A percentile compares a stretch with the other conserved stretches of the same genome.
Conservation (phyloP, 192 early-diverging fungal species). For the Thoreauomyces humboldtii region DNA sequence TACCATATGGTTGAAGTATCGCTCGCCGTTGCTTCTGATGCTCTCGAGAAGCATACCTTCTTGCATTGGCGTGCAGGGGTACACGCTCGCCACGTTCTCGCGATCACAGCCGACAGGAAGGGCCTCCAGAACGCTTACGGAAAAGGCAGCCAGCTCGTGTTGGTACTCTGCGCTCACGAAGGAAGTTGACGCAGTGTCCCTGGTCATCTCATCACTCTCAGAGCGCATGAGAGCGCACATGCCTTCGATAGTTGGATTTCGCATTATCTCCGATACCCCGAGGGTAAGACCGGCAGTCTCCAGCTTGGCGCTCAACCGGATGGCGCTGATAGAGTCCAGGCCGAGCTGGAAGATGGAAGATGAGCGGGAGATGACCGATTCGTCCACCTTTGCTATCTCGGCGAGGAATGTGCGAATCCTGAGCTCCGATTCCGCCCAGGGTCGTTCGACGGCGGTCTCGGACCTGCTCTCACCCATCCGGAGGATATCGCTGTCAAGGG, state of each 20-base stretch:
- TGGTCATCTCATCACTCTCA: not conserved
- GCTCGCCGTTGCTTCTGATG: not conserved
- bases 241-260: conserved; percentile 5
- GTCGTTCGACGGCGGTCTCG: too few species aligned
- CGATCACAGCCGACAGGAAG: not conserved
- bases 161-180: too few species aligned
- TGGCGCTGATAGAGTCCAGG: conserved; percentile 27
- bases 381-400: not conserved
- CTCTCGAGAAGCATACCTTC: conserved; percentile 25
- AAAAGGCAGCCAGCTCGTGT: not conserved
- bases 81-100: not conserved
- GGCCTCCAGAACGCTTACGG: not conserved
- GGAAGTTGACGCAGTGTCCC: too few species aligned
- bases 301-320: conserved; percentile 2
- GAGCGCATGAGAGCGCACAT: not conserved
- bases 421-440: not conserved
- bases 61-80: conserved; percentile 30
- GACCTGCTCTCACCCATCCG: not conserved
- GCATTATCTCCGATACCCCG: conserved; percentile 21
- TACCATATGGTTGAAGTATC: conserved; percentile 9
- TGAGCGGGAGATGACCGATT: not conserved
- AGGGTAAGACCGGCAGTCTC: not conserved
- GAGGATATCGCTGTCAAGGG: not conserved
- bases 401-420: not conserved
- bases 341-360: conserved; percentile 24